Evolutionary conservation across 257 asterid species (phyloP), one percentile per base, ranked within the genome.

Genomic region (Hygrophila difformis): DNA sequence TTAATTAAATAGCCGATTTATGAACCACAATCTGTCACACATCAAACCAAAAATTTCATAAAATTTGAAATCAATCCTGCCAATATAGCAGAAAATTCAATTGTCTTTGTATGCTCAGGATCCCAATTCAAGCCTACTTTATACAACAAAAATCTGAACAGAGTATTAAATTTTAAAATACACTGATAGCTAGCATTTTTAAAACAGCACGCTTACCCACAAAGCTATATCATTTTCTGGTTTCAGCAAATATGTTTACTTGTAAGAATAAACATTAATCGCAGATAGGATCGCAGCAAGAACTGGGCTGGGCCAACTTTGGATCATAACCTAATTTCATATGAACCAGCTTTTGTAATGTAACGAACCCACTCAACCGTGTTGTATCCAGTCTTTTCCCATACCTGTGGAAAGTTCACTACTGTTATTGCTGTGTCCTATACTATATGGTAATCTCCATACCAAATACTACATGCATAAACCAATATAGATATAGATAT

Each of bases 341-440:
- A 89, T 5, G 98, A 89, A 46, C 98, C 98, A 33, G 96, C 98
- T 73, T 89, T 89, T 24, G 96, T 89, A 48, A 89, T 89, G 60
- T 89, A 89, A 53, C 98, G 98, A 44, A 89, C 98, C 98, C 98
- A 89, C 70, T 89, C 98, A 20, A 89, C 98, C 0, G 98, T 89
- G 72, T 89, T 89, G 74, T 89, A 89, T 22, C 98, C 98, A 41
- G 94, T 89, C 84, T 89, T 89, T 70, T 89, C 96, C 98, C 98
- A 89, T 31, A 89, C 97, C 97, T 88, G 83, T 65, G 73, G 38
- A 62, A 42, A 31, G 20, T 35, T 11, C 22, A 46, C 12, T 29
- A 11, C 15, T 58, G 45, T 59, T 50, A 46, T 36, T 23, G 44
- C 64, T 51, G 44, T 47, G 59, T 33, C 8, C 5, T 1, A 34